Base-by-base conservation (phyloP, 805 yeast species). In the Yamadazyma sp. region DNA sequence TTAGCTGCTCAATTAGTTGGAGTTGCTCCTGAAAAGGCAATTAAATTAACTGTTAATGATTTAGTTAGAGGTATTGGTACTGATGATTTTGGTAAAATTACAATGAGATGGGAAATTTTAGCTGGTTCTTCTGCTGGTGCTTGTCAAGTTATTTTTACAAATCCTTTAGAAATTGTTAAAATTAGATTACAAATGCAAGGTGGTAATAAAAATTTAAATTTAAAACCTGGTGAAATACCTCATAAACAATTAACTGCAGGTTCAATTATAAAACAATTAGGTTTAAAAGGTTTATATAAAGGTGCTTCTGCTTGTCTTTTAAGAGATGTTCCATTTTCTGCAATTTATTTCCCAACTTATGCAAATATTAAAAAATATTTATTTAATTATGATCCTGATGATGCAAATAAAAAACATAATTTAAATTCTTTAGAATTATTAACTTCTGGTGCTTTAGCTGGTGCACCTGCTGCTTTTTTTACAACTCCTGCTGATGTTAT, bases 21-120 rank as follows among this genome's bases (percentile, higher is more conserved):
- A 47, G 98, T 91, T 33, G 98, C 98, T 0, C 98, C 98, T 2
- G 98, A 91, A 60, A 91, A 91, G 69, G 98, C 98, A 28, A 91
- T 91, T 53, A 91, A 91, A 64, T 76, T 91, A 47, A 89, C 98
- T 0, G 95, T 91, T 25, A 91, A 91, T 62, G 98, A 91, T 57
- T 66, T 85, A 38, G 80, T 88, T 39, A 76, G 98, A 51, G 80
- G 80, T 19, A 70, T 77, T 36, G 80, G 91, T 43, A 73, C 86
- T 23, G 55, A 57, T 14, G 62, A 56, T n/a, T 44, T 47, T 19
- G 71, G 72, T 13, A 34, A 48, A 31, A 68, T 68, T 43, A 55
- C 70, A 24, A 59, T 70, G 65, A 64, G 72, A 30, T 74, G 82
- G 71, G 98, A 91, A 62, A 69, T 91, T 30, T 38, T 78, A 3